Base-by-base conservation (phyloP, 768 basidiomycete genomes). In the Lactarius trivialis region DNA sequence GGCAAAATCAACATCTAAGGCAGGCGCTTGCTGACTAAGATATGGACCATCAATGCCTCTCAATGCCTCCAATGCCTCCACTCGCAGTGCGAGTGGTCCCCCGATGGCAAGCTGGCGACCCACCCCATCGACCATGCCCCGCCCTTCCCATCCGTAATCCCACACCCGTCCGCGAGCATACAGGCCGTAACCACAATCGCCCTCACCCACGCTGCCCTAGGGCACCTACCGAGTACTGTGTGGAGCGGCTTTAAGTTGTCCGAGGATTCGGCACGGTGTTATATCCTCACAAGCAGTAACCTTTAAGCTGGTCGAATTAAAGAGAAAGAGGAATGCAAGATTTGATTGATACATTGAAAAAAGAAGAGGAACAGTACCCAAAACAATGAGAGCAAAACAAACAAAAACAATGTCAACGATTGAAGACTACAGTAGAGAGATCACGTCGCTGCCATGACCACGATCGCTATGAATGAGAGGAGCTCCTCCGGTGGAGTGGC, bases 71-170 rank as follows among this genome's bases (percentile, higher is more conserved):
- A n/a, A n/a, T n/a, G n/a, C n/a, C n/a, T n/a, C n/a, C 72, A 93
- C 96, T 93, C 92, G 0, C 80, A 88, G 70, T 98, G 95, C 73
- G 91, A 93, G 71, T 99, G 96, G 95, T 92, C 91, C 15, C 89
- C 93, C 0, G 91, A 93, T 64, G 97, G 96, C 14, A 85, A 89
- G 48, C 0, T 96, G 93, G 94, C 78, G 90, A 34, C 93, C 93
- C 9, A 82, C 79, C 0, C 82, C 24, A 76, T 88, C 15, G 89
- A 89, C 45, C 77, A 78, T 19, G 81, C 82, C 14, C 83, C 87
- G 0, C 75, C 82, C 0, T 94, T 96, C 77, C 85, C 85, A 0
- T 78, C 76, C 32, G 67, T 75, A 3, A 78, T 95, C 19, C 91
- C 90, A 0, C 70, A 80, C 0, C 83, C 91, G 0, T 80, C 79